Base-by-base conservation (phyloP, 371 early-diverging fungal species). In the Mortierella sp. region DNA sequence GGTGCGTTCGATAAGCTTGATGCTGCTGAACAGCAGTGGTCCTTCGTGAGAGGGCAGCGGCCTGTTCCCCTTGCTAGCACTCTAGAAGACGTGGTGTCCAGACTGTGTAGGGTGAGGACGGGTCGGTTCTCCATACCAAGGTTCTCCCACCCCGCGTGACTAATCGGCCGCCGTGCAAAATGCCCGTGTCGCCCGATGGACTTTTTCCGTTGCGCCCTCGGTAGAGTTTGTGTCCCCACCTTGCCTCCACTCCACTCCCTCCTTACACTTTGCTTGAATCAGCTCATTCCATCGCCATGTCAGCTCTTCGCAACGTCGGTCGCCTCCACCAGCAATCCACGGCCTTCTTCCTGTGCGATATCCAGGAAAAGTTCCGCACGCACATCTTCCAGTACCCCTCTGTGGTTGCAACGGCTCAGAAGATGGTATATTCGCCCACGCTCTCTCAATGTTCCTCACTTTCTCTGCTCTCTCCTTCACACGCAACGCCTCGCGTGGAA, bases 281-380 rank as follows among this genome's bases (percentile, higher is more conserved):
- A 41, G 1, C 39, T 27, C 24, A 26, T 34, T 16, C 54, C 34
- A 34, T 34, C 34, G 34, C 49, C 31, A 76, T 76, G 78, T 61
- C 65, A 49, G 57, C 49, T 26, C 58, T 65, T 30, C 79, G 79
- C 45, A 68, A 67, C 43, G 61, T 79, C 47, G 72, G 69, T 27
- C 66, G 72, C 52, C 48, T 87, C 54, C 72, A 84, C 55, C 89
- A 87, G 52, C 71, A 84, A 56, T 82, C 89, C 18, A 93, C 94
- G 0, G 94, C 94, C n/a, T 89, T 97, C 69, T 91, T 97, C 64
- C 81, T 95, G 46, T 97, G 98, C 80, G 97, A 98, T 78, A 87
- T 98, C 54, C 97, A 98, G 83, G 95, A 94, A 52, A 86, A 88
- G 55, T 98, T 98, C 83, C 84, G 92, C 62, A 67, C 86, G 1